These are phyloP conservation scores for Naganishia antarctica DNA, from an alignment of 768 basidiomycete species.

Conservation along the genomic window DNA sequence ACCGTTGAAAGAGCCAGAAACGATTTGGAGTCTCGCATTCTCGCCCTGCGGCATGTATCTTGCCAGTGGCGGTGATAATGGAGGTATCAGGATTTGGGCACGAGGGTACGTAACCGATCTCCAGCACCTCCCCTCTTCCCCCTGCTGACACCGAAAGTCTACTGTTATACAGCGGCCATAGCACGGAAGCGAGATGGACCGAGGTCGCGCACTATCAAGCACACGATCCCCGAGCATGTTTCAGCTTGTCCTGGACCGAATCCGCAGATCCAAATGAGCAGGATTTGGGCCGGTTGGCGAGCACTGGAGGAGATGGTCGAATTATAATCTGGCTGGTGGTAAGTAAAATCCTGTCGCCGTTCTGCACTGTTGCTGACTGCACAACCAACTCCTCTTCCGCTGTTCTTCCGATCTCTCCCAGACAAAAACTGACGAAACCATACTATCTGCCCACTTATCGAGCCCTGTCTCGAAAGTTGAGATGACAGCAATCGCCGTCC, in stretches of 20 bases:
- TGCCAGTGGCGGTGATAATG: conserved; percentile 80
- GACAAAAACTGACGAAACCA: conserved; percentile 13
- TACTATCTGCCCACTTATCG: conserved; percentile 9
- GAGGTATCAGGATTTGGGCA: conserved; percentile 78
- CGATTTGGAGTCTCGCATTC: conserved; percentile 85
- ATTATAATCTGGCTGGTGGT: conserved; percentile 74
- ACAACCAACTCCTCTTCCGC: neutral
- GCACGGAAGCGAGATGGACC: conserved; percentile 45
- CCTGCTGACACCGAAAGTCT: neutral
- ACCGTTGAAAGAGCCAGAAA: conserved; percentile 52
- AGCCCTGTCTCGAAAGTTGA: conserved; percentile 3
- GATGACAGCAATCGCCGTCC: conserved; percentile 24
- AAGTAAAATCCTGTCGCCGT: neutral
- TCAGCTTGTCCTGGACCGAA: conserved; percentile 51
- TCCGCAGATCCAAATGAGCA: conserved; percentile 56
- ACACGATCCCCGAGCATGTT: conserved; percentile 24
- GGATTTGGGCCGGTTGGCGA: conserved; percentile 73
- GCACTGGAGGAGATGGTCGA: conserved; percentile 76
- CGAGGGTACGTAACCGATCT: conserved; percentile 48
- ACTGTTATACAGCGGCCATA: conserved; percentile 18
- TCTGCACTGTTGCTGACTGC: neutral
- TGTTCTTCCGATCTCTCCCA: too few species aligned
- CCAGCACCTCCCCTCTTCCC: neutral
- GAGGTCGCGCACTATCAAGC: conserved; percentile 54
- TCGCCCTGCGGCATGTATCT: conserved; percentile 73